Evolutionary conservation across 2,329 filamentous ascomycete genomes (phyloP), one percentile per base, ranked within the genome.

Genomic region (Fonsecaea multimorphosa): DNA sequence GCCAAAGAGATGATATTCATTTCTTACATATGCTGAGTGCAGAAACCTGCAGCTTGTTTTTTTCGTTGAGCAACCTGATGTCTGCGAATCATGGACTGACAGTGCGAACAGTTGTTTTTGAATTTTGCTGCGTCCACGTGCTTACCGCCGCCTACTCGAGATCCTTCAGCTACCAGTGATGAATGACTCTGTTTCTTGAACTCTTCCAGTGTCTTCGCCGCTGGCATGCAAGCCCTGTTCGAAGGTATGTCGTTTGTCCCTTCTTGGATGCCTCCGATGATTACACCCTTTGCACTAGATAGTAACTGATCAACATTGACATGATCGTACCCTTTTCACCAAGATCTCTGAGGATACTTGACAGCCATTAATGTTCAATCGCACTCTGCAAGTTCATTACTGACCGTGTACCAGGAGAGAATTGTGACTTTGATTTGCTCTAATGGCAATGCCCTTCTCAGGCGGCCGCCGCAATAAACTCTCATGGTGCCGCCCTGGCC

Each of bases 11-110:
- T 96, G 93, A 97, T 91, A 96, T 91, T 93, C 81, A 89, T 87
- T 87, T 94, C 93, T 97, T 97, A 97, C 93, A 96, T 97, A 96
- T 97, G 92, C 93, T 97, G 93, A 97, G 19, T 58, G 27, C 6
- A 44, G 5, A 24, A 31, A 24, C 51, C 16, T 22, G 16, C 31
- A 38, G 2, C 52, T 19, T 31, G 12, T 12, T 54, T 54, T 12
- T 54, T 54, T 54, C 27, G 52, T 32, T 49, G 19, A 5, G 44
- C 19, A 27, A 14, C 11, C 4, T 5, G 22, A 27, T 1, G 22
- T 24, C 11, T 49, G 12, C 22, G 44, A 49, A 49, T 27, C 19
- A 49, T 27, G 11, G 12, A 12, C 44, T 49, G 44, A 49, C 44
- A 49, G 9, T 49, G 44, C 44, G 8, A 24, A 49, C 19, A 49